These are phyloP conservation scores for Pyrrhoderma lamaoense DNA, from an alignment of 1,284 basidiomycete genomes.

Conservation along the genomic window DNA sequence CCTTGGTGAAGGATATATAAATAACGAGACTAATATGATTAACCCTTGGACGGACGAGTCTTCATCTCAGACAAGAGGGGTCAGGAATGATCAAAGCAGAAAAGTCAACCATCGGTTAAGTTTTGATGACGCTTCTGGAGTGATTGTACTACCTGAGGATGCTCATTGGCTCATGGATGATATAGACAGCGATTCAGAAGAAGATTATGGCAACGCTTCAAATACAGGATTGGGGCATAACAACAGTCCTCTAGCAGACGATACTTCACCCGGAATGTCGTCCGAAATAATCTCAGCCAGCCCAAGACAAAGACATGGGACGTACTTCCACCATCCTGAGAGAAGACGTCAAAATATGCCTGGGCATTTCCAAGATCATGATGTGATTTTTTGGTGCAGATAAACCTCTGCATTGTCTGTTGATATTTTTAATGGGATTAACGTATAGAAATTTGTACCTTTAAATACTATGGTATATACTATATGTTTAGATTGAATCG, in stretches of 20 bases:
- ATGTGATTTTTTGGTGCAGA: no score
- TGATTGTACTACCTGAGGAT: constrained; percentile 77
- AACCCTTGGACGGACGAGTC: constrained; percentile 45
- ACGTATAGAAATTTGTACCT: no score
- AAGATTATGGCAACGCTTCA: constrained; percentile 25
- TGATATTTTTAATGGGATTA: no score
- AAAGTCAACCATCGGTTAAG: constrained; percentile 55
- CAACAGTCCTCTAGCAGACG: neutral
- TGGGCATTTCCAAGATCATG: no score
- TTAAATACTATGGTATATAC: no score
- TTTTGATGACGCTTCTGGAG: constrained; percentile 73
- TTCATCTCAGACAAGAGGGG: constrained; percentile 3
- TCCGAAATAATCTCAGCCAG: constrained; percentile 1
- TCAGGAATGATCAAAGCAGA: constrained; percentile 16
- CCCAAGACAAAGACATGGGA: constrained; percentile 43
- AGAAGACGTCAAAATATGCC: constrained; percentile 22
- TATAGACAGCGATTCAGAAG: constrained; percentile 34
- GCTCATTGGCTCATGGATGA: constrained; percentile 59
- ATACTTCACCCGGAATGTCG: neutral
- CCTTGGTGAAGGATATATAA: no score
- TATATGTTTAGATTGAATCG: neutral
- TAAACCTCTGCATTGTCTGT: no score
- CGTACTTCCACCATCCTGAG: constrained; percentile 73
- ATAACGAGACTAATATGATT: constrained; percentile 12
- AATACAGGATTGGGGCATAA: neutral